phyloP scores from a whole-genome alignment of 257 asterid species.

The Paraleonurus japonicus region DNA sequence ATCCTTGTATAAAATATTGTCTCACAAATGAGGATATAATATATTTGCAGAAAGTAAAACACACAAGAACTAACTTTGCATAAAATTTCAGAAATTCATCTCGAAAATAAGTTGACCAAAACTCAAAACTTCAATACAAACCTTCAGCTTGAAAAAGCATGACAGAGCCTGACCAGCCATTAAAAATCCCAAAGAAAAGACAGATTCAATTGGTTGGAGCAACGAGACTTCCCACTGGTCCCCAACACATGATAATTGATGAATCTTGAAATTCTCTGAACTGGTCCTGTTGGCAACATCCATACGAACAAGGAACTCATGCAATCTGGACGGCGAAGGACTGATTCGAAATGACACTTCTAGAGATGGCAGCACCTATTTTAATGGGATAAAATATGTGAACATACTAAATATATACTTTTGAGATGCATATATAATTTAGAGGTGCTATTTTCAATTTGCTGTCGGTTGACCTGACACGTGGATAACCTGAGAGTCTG shows the following conservation, averaged over 20 bases:
- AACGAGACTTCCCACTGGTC: constrained; percentile 81
- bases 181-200: constrained; percentile 50
- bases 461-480: constrained; percentile 11
- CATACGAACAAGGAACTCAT: constrained; percentile 87
- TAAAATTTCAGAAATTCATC: background rate
- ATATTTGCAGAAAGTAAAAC: constrained; percentile 9
- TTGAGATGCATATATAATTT: constrained; percentile 18
- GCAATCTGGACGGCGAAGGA: constrained; percentile 72
- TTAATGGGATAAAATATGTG: constrained; percentile 10
- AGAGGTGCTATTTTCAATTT: constrained; percentile 1
- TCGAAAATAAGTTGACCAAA: constrained; percentile 10
- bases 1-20: background rate
- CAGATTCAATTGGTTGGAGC: constrained; percentile 60
- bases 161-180: constrained; percentile 90
- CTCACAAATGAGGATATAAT: background rate
- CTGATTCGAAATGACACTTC: constrained; percentile 77
- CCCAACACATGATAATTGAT: constrained; percentile 83
- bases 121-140: constrained; percentile 34
- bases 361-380: constrained; percentile 85
- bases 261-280: constrained; percentile 77
- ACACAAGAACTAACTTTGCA: constrained; percentile 3
- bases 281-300: constrained; percentile 78
- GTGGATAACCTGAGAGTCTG: background rate
- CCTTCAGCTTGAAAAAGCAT: constrained; percentile 91
- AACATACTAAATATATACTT: constrained; percentile 1